Percentiles rank a stretch among this genome's conserved stretches.
Evolutionary conservation across 2,329 filamentous ascomycete species (phyloP).

Genomic region (Tolypocladium ophioglossoides): DNA sequence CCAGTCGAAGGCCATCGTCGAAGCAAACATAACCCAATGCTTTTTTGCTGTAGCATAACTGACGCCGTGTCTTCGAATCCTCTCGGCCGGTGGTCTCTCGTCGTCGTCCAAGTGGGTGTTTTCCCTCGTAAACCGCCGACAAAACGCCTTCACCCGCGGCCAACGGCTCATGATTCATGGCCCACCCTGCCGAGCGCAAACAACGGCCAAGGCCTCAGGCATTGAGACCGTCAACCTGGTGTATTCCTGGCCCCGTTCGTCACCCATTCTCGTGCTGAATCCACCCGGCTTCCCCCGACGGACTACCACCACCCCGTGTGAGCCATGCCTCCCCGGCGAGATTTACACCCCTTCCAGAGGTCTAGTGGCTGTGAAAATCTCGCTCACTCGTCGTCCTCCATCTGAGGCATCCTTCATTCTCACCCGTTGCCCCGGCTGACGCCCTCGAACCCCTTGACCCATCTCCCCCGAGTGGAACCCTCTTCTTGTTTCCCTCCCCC

Average conservation of each 20-base stretch:
- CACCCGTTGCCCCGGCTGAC: slow-evolving; percentile 25
- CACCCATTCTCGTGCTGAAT: slow-evolving; percentile 15
- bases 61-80: background rate
- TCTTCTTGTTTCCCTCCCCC: slow-evolving; percentile 20
- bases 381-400: slow-evolving; percentile 12
- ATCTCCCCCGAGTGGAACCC: slow-evolving; percentile 22
- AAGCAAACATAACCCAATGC: background rate
- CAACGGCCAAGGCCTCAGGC: slow-evolving; percentile 18
- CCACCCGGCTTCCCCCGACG: slow-evolving; percentile 25
- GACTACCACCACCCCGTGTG: slow-evolving; percentile 18
- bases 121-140: background rate
- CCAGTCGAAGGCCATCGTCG: background rate
- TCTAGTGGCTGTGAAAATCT: slow-evolving; percentile 16
- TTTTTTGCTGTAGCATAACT: background rate
- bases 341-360: slow-evolving; percentile 16
- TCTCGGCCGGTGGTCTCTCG: background rate
- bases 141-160: background rate
- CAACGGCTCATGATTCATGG: slow-evolving; percentile 6
- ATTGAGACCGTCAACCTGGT: slow-evolving; percentile 8
- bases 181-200: slow-evolving; percentile 4
- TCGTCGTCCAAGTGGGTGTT: background rate
- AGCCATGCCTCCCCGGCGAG: slow-evolving; percentile 7
- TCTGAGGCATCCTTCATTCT: slow-evolving; percentile 11
- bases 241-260: slow-evolving; percentile 4
- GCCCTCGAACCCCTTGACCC: slow-evolving; percentile 19